Conservation (phyloP, 2,329 filamentous ascomycete species). For the Sporothrix curviconia region DNA sequence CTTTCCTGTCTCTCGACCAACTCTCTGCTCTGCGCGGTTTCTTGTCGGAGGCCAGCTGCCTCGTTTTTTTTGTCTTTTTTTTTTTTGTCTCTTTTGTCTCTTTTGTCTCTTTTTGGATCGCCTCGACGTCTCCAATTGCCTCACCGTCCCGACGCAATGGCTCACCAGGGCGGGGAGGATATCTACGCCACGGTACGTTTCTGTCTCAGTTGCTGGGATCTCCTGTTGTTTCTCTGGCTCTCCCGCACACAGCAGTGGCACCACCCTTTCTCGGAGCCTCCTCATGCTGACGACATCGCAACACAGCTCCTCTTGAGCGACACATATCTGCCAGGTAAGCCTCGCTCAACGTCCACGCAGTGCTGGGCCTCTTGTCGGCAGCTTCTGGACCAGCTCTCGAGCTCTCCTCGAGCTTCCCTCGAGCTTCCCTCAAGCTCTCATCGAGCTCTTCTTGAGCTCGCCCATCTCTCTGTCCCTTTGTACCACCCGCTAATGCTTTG, state of each 20-base stretch:
- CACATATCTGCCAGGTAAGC: slow-evolving; percentile 79
- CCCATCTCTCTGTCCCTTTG: background rate
- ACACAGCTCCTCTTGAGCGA: slow-evolving; percentile 86
- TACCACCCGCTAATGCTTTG: slow-evolving; percentile 9
- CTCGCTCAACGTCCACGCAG: too few species aligned
- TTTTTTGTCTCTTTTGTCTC: background rate
- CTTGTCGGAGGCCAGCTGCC: background rate
- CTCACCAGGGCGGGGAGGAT: slow-evolving; percentile 38
- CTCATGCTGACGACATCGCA: slow-evolving; percentile 5
- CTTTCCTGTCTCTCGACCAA: background rate
- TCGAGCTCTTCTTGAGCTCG: too few species aligned
- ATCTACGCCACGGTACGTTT: slow-evolving; percentile 50
- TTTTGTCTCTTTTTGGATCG: background rate
- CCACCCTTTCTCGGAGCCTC: background rate
- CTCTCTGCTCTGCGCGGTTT: background rate
- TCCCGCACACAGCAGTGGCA: background rate
- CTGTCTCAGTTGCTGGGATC: background rate
- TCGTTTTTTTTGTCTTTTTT: background rate
- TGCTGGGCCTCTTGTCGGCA: too few species aligned
- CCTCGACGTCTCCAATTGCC: slow-evolving; percentile 1
- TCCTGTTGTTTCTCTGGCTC: background rate
- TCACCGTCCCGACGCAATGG: slow-evolving; percentile 29
- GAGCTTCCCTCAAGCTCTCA: too few species aligned
- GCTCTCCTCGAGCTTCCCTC: too few species aligned
- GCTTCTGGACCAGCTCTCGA: too few species aligned